These are phyloP conservation scores for Moesziomyces sp. DNA, from an alignment of 1,284 basidiomycete species.

Conservation along the genomic window DNA sequence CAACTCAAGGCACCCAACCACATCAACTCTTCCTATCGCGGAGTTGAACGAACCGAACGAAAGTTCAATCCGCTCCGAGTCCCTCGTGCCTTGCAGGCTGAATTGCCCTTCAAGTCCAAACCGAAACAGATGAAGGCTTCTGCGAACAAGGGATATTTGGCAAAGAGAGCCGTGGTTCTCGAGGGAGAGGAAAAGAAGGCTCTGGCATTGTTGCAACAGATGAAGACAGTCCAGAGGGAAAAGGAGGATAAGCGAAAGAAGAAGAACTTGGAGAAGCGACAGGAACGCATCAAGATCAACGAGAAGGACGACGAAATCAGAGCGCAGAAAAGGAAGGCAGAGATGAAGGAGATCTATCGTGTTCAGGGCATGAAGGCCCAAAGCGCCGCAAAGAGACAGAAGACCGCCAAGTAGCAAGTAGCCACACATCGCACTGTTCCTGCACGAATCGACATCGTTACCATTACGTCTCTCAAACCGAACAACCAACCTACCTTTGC, in stretches of 20 bases:
- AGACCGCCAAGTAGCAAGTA: slow-evolving; percentile 29
- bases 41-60: slow-evolving; percentile 75
- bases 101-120: slow-evolving; percentile 91
- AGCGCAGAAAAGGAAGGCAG: slow-evolving; percentile 59
- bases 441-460: neutral
- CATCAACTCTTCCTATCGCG: slow-evolving; percentile 88
- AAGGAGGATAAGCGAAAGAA: slow-evolving; percentile 82
- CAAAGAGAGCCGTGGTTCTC: slow-evolving; percentile 81
- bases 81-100: slow-evolving; percentile 86
- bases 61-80: slow-evolving; percentile 92
- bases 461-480: neutral
- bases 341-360: slow-evolving; percentile 61
- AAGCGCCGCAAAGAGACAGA: slow-evolving; percentile 54
- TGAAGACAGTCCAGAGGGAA: slow-evolving; percentile 89
- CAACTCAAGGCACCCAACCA: slow-evolving; percentile 81
- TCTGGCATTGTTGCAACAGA: slow-evolving; percentile 91
- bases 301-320: slow-evolving; percentile 42
- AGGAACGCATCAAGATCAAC: slow-evolving; percentile 3
- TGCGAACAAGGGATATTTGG: slow-evolving; percentile 72
- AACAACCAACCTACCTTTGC: too few relatives aligned
- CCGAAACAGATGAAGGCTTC: slow-evolving; percentile 79
- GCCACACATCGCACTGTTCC: too few relatives aligned
- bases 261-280: slow-evolving; percentile 12
- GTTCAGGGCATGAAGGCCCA: slow-evolving; percentile 57
- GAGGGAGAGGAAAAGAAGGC: slow-evolving; percentile 94